These are phyloP conservation scores for Russula sp. DNA, from an alignment of 768 basidiomycete species.

Conservation along the genomic window DNA sequence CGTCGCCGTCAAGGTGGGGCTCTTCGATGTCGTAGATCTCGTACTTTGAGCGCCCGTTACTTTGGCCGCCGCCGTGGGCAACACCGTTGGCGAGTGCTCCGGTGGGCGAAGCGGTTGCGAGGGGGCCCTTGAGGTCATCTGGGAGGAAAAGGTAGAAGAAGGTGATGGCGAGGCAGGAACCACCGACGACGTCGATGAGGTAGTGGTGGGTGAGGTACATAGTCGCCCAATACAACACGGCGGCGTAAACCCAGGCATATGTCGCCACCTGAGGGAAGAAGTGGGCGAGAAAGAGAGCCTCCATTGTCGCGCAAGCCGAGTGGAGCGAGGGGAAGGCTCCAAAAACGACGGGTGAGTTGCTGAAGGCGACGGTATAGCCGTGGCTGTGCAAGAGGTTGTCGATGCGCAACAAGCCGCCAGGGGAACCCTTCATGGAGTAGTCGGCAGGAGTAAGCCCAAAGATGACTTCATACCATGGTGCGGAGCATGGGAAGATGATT, in stretches of 20 bases:
- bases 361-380: constrained; percentile 76
- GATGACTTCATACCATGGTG: constrained; percentile 97
- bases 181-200: constrained; percentile 94
- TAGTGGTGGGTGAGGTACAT: constrained; percentile 99
- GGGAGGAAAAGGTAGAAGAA: constrained; percentile 89
- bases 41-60: constrained; percentile 52
- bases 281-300: constrained; percentile 88
- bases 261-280: constrained; percentile 77
- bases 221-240: constrained; percentile 91
- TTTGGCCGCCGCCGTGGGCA: constrained; percentile 19
- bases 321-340: constrained; percentile 96
- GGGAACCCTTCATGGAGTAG: constrained; percentile 86
- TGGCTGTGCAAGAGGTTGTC: constrained; percentile 75
- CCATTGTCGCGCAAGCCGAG: constrained; percentile 84
- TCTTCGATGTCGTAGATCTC: constrained; percentile 73
- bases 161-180: constrained; percentile 81
- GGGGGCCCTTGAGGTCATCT: constrained; percentile 59
- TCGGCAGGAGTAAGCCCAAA: constrained; percentile 94
- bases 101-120: constrained; percentile 48
- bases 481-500: constrained; percentile 84
- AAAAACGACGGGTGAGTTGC: constrained; percentile 87
- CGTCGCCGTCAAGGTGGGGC: constrained; percentile 39
- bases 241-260: constrained; percentile 78
- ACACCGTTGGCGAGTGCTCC: constrained; percentile 31
- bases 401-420: constrained; percentile 89